Base-by-base conservation (phyloP, 108 stramenopile genomes). In the Cyclotella atomus region DNA sequence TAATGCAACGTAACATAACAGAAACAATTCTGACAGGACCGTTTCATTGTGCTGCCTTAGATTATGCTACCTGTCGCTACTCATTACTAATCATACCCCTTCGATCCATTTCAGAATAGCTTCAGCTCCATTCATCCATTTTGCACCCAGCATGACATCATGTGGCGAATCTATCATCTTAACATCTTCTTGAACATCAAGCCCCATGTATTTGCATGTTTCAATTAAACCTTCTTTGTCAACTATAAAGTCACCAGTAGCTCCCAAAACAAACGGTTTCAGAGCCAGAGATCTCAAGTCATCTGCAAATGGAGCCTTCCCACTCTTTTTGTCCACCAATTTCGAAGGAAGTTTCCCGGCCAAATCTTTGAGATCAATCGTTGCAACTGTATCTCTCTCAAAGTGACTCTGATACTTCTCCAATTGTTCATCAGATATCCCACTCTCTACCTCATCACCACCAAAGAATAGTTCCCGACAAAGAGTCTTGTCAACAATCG, bases 131-230 rank as follows among this genome's bases (percentile, higher is more conserved):
- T 77, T 71, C 15, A 49, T 60, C 83, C 83, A 84, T 7, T 81
- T 84, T 10, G 44, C 59, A 7, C 77, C 80, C 27, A 87, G 80
- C 86, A 87, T 87, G 9, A 87, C 60, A 75, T 87, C 86, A 73
- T 87, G 86, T 30, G 84, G 84, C 17, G 81, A 77, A 33, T 82
- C 73, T 2, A 79, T 77, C 8, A 75, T 46, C 8, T 64, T 36
- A 1, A 78, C 53, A 1, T 38, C 35, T 25, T 74, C 54, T 19
- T 36, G n/a, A n/a, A n/a, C 27, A 4, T 66, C 68, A 29, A 82
- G 35, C 9, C 83, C 81, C 29, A 87, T 36, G 59, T 70, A 87
- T 29, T 34, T 46, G 19, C 76, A 81, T 32, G 81, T 83, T 52
- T 87, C 86, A 8, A 30, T n/a, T 24, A 84, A 60, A 15, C 83